These are phyloP conservation scores for Tribonema minus DNA, from an alignment of 108 stramenopile species.

Conservation along the genomic window DNA sequence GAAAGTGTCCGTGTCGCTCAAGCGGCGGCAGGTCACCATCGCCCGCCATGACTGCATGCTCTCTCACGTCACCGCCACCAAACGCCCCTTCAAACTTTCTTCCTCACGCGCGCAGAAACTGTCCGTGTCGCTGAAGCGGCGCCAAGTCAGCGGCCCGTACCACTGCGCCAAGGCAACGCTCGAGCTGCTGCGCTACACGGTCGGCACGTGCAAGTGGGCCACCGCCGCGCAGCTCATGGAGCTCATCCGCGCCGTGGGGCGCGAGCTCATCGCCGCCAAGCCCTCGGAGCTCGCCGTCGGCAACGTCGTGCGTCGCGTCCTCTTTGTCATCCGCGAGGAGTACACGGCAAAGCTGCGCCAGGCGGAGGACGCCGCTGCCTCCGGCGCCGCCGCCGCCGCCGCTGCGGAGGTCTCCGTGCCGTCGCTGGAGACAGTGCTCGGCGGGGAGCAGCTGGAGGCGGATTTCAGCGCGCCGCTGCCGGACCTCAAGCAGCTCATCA, in stretches of 20 bases:
- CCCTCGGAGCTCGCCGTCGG: constrained; percentile 37
- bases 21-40: too few relatives aligned
- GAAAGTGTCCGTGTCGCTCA: too few relatives aligned
- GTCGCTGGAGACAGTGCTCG: too few relatives aligned
- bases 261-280: constrained; percentile 35
- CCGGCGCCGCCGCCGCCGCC: background rate
- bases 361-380: too few relatives aligned
- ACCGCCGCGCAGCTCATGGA: constrained; percentile 45
- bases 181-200: constrained; percentile 33
- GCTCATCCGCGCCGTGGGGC: constrained; percentile 26
- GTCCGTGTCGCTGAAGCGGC: background rate
- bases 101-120: too few relatives aligned
- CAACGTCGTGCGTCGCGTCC: constrained; percentile 39
- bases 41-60: too few relatives aligned
- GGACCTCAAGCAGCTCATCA: constrained; percentile 21
- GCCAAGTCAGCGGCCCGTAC: constrained; percentile 35
- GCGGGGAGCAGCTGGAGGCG: too few relatives aligned
- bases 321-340: constrained; percentile 41
- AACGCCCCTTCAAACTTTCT: too few relatives aligned
- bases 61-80: too few relatives aligned
- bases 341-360: background rate
- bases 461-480: too few relatives aligned
- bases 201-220: constrained; percentile 39
- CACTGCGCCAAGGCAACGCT: constrained; percentile 36
- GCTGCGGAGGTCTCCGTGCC: background rate